Conservation (phyloP, 352 stramenopile genomes). For the Pythium oligandrum region DNA sequence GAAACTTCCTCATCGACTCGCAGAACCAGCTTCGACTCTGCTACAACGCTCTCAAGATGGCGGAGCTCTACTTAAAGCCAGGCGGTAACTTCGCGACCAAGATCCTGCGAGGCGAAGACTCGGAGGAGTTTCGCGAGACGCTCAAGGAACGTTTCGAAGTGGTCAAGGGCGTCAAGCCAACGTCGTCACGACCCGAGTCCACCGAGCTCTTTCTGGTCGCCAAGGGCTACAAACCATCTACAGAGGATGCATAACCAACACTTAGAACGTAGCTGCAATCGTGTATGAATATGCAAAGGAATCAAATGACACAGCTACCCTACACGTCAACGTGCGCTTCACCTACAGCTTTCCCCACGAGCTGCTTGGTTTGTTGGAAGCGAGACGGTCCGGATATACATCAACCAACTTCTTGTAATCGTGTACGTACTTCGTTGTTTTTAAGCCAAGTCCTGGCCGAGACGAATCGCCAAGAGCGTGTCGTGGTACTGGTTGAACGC, state of each 20-base stretch:
- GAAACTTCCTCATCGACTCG: conserved; percentile 69
- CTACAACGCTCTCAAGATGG: conserved; percentile 83
- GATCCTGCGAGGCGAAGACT: conserved; percentile 71
- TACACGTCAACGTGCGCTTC: no score
- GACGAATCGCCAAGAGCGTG: conserved; percentile 75
- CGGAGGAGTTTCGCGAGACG: conserved; percentile 67
- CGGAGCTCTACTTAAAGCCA: conserved; percentile 71
- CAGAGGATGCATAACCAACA: neutral
- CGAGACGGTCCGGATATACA: no score
- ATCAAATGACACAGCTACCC: no score
- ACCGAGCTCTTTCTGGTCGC: conserved; percentile 84
- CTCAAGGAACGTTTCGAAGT: conserved; percentile 65
- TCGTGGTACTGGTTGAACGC: conserved; percentile 91
- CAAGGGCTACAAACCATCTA: conserved; percentile 46
- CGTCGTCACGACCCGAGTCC: conserved; percentile 72
- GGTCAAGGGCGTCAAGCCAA: conserved; percentile 80
- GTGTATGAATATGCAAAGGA: no score
- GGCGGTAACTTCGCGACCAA: conserved; percentile 81
- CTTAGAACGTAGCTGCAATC: neutral
- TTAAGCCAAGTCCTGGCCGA: conserved; percentile 63
- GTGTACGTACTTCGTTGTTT: no score
- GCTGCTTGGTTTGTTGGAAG: no score
- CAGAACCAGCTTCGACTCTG: conserved; percentile 80
- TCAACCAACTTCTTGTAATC: no score
- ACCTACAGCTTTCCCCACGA: no score